Conservation (phyloP, 2,329 filamentous ascomycete species). For the Diaporthe ampelina region DNA sequence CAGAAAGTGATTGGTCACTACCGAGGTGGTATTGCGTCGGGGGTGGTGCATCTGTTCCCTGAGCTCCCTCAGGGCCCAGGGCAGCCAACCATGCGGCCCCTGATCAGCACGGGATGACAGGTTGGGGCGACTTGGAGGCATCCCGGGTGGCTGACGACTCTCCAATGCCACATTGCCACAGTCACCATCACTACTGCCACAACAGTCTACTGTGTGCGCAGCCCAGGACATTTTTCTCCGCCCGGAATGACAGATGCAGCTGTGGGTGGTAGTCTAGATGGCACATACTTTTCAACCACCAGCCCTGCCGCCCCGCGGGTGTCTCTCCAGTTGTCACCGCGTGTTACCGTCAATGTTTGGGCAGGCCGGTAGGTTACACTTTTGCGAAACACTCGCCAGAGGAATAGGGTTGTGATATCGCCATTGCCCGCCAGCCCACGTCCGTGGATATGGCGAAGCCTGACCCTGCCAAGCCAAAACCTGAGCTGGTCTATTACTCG, state of each 20-base stretch:
- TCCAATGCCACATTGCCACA: conserved; percentile 5
- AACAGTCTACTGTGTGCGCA: background rate
- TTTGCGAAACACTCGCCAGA: background rate
- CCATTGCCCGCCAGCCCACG: background rate
- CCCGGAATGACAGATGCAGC: background rate
- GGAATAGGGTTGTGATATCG: background rate
- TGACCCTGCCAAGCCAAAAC: conserved; percentile 2
- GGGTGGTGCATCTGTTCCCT: conserved; percentile 10
- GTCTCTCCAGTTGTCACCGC: background rate
- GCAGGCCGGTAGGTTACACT: background rate
- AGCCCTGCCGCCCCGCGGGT: background rate
- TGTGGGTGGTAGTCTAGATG: background rate
- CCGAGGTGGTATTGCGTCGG: conserved; percentile 24
- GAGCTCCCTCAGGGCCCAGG: conserved; percentile 27
- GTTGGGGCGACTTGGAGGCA: conserved; percentile 5
- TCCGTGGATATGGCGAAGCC: conserved; percentile 4
- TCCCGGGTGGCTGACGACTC: conserved; percentile 25
- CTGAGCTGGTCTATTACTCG: background rate
- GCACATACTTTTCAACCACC: background rate
- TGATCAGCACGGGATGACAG: conserved; percentile 37
- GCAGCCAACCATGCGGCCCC: conserved; percentile 32
- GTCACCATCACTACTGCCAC: background rate
- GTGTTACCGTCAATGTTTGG: background rate
- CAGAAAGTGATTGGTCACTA: conserved; percentile 19
- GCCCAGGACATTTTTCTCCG: conserved; percentile 4